Evolutionary conservation across 306 rosid species (phyloP), one percentile per base, ranked within the genome.

Genomic region (Glycine soja): DNA sequence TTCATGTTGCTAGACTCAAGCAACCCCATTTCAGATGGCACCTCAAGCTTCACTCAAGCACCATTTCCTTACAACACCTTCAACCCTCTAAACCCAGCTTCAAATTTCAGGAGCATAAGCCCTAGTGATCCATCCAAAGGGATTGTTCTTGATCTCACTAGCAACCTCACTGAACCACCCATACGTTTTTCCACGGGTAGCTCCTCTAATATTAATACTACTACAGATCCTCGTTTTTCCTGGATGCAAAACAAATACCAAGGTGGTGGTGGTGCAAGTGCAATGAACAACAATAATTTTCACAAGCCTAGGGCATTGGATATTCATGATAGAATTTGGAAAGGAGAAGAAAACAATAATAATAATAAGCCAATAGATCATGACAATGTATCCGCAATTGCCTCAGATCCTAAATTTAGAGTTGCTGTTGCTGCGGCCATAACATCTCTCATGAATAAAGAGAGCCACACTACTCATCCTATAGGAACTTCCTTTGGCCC

Each of bases 371-470:
- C 85, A 10, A 6, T 87, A 7, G 88, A 86, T 4, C 88, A 91
- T 4, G 88, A 91, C 3, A 88, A 88, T 71, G 90, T 90, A 74
- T 79, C 90, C 0, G 90, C 94, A 3, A 91, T 93, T 85, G 92
- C 98, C 70, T 87, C 97, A 47, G 99, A 93, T 81, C 99, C 99
- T 13, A 90, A 89, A 75, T 93, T 93, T 89, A 90, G 97, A 83
- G 92, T 84, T 46, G 96, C 94, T 58, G 99, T 95, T 13, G 99
- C 98, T 2, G 97, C 97, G 7, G 98, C 97, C 3, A 88, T 91
- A 71, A 78, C 96, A 6, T 89, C 97, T 52, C 78, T 95, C 36
- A 85, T 95, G 76, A 89, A 86, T 80, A 94, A 87, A 87, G 94
- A 92, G 46, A 85, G 82, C 46, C 86, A 87, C 72, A 24, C 66